Base-by-base conservation (phyloP, 345 rosid species). In the Rhizophora apiculata region DNA sequence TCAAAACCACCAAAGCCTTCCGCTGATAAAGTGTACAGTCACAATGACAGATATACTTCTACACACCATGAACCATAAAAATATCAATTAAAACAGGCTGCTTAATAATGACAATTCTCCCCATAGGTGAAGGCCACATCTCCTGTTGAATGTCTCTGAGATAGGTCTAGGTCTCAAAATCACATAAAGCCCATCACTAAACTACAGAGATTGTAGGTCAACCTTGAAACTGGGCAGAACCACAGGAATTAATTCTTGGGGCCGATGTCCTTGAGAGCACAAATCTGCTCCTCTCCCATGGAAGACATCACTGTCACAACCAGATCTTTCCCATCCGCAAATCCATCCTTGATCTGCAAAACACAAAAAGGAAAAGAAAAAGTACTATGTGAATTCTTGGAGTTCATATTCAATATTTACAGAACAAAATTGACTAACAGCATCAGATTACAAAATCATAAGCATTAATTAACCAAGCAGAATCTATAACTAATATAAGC, bases 221-320 rank as follows among this genome's bases (percentile, higher is more conserved):
- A 53, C 21, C 11, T 24, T 24, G 9, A 24, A 8, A 54, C 7
- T 8, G 58, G 58, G 11, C 58, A 8, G 15, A 39, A 3, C 15
- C 46, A 39, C 46, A 11, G 3, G 46, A 55, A 55, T 26, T 22
- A 55, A 26, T 55, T 55, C 27, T 55, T 55, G 6, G 59, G 59
- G 30, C 59, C 59, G 1, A 55, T 55, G 59, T 55, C 59, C 59
- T 55, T 55, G 30, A 55, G 59, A 55, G 59, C 59, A 55, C 59
- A 55, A 26, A 55, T 55, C 59, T 55, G 59, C 59, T 55, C 59
- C 27, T 55, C 59, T 3, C 59, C 59, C 59, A 55, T 55, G 59
- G 59, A 55, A 22, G 59, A 55, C 59, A 55, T 55, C 59, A 55
- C 59, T n/a, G 59, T 55, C 59, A 55, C 59, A 5, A 55, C 59